A percentile compares a stretch with the other conserved stretches of the same genome.
These are phyloP conservation scores for Mallotus japonicus DNA, from an alignment of 441 rosid genomes.

Conservation along the genomic window DNA sequence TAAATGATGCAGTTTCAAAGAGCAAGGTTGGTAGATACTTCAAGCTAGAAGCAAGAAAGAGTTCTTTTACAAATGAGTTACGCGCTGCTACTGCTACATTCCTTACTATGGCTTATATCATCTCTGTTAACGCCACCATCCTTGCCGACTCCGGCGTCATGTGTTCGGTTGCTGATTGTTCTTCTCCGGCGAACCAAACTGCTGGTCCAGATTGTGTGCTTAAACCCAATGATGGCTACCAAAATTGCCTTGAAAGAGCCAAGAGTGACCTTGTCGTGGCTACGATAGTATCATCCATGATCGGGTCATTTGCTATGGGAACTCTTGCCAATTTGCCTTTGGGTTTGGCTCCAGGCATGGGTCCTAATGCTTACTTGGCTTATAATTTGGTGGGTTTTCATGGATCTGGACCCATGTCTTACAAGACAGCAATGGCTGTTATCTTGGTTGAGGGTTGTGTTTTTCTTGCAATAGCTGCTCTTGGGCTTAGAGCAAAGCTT, in stretches of 20 bases:
- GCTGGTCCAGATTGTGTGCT: conserved; percentile 47
- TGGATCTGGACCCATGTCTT: conserved; percentile 77
- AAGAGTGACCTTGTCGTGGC: conserved; percentile 77
- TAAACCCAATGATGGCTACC: conserved; percentile 56
- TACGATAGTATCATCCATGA: conserved; percentile 67
- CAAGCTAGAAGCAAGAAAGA: conserved; percentile 65
- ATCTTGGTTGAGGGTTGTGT: conserved; percentile 63
- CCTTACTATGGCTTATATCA: conserved; percentile 91
- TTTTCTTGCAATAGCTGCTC: conserved; percentile 50
- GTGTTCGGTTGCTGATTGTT: conserved; percentile 62
- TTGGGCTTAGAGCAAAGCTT: conserved; percentile 64
- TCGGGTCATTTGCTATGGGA: conserved; percentile 82
- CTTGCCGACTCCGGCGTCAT: conserved; percentile 75
- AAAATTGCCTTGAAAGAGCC: conserved; percentile 51
- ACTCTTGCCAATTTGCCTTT: conserved; percentile 72
- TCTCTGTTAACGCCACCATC: conserved; percentile 83
- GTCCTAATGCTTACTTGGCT: conserved; percentile 72
- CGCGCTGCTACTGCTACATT: conserved; percentile 89
- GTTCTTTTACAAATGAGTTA: conserved; percentile 66
- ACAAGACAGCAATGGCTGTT: conserved; percentile 63
- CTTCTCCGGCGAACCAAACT: conserved; percentile 42
- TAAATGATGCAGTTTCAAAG: conserved; percentile 58
- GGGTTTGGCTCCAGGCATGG: conserved; percentile 88
- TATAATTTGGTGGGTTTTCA: conserved; percentile 80
- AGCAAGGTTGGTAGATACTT: conserved; percentile 61